A percentile compares a stretch with the other conserved stretches of the same genome.
Conservation (phyloP, 495 filamentous ascomycete species). For the Clohesyomyces aquaticus region DNA sequence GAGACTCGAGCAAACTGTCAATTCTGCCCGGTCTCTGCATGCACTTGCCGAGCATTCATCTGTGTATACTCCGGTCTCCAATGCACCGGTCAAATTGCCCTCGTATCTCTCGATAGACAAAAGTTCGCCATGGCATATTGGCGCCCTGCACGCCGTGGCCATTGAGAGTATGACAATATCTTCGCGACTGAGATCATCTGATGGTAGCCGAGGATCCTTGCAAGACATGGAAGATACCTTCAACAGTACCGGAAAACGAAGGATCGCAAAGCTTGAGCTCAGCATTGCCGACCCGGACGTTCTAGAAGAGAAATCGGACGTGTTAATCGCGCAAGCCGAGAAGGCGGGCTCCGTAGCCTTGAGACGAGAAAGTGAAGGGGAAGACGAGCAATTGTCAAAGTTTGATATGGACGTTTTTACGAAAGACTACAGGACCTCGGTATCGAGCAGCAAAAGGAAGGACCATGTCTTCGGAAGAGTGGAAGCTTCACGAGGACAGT, state of each 20-base stretch:
- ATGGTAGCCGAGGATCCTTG: slow-evolving; percentile 55
- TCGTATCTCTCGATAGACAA: slow-evolving; percentile 64
- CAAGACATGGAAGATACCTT: slow-evolving; percentile 71
- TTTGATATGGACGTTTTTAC: slow-evolving; percentile 39
- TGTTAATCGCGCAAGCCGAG: slow-evolving; percentile 28
- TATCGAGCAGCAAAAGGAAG: slow-evolving; percentile 19
- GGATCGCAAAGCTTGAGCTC: slow-evolving; percentile 72
- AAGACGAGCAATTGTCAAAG: slow-evolving; percentile 17
- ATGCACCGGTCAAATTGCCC: slow-evolving; percentile 62
- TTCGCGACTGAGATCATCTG: slow-evolving; percentile 64
- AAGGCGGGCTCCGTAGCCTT: slow-evolving; percentile 30
- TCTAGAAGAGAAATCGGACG: slow-evolving; percentile 32
- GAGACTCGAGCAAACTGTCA: slow-evolving; percentile 48
- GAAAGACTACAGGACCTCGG: slow-evolving; percentile 25
- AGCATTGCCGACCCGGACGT: slow-evolving; percentile 49
- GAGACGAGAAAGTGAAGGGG: slow-evolving; percentile 13
- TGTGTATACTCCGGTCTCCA: slow-evolving; percentile 76
- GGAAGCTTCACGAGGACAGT: slow-evolving; percentile 39
- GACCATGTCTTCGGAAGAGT: slow-evolving; percentile 42
- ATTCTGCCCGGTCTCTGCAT: slow-evolving; percentile 70
- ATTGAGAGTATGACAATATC: slow-evolving; percentile 82
- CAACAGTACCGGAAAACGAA: slow-evolving; percentile 77
- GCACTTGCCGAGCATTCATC: slow-evolving; percentile 71
- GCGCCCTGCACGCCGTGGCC: slow-evolving; percentile 74
- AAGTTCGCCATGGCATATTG: slow-evolving; percentile 77